These are phyloP conservation scores for Alternaria sp. DNA, from an alignment of 2,329 filamentous ascomycete genomes.

Conservation along the genomic window DNA sequence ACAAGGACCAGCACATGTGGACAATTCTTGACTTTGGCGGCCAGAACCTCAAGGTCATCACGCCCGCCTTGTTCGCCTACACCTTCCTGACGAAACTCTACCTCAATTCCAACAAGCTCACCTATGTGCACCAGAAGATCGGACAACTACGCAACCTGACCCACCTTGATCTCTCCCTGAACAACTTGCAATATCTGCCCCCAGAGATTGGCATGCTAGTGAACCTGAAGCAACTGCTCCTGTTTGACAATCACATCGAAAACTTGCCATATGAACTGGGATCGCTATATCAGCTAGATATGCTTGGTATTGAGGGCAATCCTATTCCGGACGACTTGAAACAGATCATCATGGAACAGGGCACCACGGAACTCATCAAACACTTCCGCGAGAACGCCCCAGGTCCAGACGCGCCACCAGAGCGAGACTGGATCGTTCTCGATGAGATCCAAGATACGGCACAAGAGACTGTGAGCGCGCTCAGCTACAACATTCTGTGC, in stretches of 20 bases:
- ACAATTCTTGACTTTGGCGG: conserved; percentile 92
- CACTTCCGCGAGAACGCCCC: conserved; percentile 84
- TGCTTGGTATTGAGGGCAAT: conserved; percentile 92
- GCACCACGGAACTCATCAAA: conserved; percentile 84
- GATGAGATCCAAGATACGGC: conserved; percentile 61
- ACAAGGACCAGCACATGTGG: conserved; percentile 75
- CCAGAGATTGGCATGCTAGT: conserved; percentile 97
- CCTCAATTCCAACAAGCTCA: conserved; percentile 90
- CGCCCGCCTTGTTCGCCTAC: conserved; percentile 81
- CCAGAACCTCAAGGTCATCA: conserved; percentile 88
- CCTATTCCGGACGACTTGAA: conserved; percentile 79
- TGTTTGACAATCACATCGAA: conserved; percentile 90
- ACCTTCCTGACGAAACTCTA: conserved; percentile 90
- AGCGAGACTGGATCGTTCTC: conserved; percentile 81
- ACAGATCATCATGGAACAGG: conserved; percentile 83
- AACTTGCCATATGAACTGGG: conserved; percentile 86
- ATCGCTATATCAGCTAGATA: conserved; percentile 85
- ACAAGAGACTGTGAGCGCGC: conserved; percentile 76
- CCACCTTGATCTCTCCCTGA: conserved; percentile 87
- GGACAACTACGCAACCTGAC: conserved; percentile 82
- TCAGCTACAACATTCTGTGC: conserved; percentile 96
- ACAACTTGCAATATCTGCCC: conserved; percentile 82
- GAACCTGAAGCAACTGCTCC: conserved; percentile 81
- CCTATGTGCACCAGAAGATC: conserved; percentile 78
- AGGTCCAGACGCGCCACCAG: conserved; percentile 77